Conservation (phyloP, 1,139 yeast species). For the Geotrichum bryndzae region DNA sequence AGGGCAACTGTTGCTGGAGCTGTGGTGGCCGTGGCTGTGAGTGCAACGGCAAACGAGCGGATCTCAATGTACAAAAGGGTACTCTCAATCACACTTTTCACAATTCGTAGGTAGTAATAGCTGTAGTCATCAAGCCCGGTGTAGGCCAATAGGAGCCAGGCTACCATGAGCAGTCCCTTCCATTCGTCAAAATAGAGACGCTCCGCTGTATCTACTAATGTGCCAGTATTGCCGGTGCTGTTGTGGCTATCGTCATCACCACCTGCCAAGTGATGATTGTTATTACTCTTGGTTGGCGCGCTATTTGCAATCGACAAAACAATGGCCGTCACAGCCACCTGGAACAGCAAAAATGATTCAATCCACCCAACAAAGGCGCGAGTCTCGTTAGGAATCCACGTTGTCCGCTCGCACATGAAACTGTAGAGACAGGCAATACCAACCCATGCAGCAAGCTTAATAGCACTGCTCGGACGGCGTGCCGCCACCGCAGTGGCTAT, state of each 20-base stretch:
- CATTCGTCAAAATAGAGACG: neutral
- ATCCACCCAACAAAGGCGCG: neutral
- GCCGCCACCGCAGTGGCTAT: neutral
- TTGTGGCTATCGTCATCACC: neutral
- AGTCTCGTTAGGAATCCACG: neutral
- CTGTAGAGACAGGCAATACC: neutral
- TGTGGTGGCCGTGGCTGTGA: neutral
- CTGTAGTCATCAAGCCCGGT: neutral
- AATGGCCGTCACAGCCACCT: neutral
- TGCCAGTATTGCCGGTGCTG: neutral
- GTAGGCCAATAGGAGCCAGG: neutral
- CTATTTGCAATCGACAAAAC: neutral
- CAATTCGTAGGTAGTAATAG: neutral
- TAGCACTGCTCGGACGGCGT: neutral
- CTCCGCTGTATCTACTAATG: neutral
- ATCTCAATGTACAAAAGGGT: neutral
- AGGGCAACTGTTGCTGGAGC: neutral
- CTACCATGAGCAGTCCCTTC: slow-evolving; percentile 2
- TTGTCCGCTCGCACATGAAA: neutral
- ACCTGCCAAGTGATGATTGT: neutral
- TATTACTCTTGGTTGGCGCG: neutral
- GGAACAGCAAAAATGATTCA: neutral
- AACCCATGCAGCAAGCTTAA: neutral
- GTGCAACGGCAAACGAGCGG: neutral
- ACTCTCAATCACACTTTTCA: neutral